A percentile compares a stretch with the other conserved stretches of the same genome.
These are phyloP conservation scores for Trichoderma oligosporum DNA, from an alignment of 2,329 filamentous ascomycete species.

Conservation along the genomic window DNA sequence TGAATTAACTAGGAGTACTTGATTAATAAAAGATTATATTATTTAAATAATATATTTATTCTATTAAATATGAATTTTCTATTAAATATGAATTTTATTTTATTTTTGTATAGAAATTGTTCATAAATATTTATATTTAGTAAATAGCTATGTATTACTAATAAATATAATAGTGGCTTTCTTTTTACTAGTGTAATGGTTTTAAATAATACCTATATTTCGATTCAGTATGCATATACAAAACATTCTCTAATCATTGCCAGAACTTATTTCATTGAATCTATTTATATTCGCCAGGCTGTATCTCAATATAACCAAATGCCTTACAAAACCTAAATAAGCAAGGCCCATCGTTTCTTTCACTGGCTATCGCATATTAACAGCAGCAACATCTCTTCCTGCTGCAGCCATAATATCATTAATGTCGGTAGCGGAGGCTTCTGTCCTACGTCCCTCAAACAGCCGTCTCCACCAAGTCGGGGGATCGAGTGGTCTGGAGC, in stretches of 20 bases:
- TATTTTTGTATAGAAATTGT: no score
- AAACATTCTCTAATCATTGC: not conserved
- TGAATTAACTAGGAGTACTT: no score
- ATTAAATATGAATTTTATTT: no score
- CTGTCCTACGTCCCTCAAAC: conserved; percentile 59
- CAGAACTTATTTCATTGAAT: not conserved
- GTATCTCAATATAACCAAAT: not conserved
- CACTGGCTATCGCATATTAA: conserved; percentile 1
- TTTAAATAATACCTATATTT: no score
- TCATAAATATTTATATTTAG: no score
- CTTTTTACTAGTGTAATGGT: no score
- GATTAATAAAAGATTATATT: no score
- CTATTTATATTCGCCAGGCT: not conserved
- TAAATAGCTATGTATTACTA: no score
- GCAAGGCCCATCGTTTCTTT: not conserved
- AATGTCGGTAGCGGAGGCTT: conserved; percentile 51
- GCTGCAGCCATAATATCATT: conserved; percentile 61
- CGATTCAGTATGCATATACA: not conserved
- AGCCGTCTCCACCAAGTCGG: conserved; percentile 85
- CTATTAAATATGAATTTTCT: no score
- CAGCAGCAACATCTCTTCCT: conserved; percentile 29
- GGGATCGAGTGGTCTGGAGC: conserved; percentile 80
- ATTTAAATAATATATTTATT: no score
- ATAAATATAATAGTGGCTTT: no score
- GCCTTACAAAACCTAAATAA: not conserved